Percentiles rank a stretch among this genome's conserved stretches.
These are phyloP conservation scores for Colletotrichum eremochloae DNA, from an alignment of 2,329 filamentous ascomycete species.

Conservation along the genomic window DNA sequence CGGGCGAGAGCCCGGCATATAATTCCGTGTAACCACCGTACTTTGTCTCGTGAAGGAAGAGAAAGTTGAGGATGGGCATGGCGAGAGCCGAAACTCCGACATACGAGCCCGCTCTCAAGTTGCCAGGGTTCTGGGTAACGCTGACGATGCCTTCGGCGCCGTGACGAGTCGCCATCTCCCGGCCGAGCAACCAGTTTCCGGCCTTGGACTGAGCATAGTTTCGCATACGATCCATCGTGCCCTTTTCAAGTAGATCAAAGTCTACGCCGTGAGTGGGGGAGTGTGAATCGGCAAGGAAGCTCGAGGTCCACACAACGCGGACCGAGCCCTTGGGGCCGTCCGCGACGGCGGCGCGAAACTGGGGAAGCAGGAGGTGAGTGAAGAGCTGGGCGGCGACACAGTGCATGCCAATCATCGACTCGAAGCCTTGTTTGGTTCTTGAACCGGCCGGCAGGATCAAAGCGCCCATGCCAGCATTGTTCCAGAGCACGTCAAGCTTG, in stretches of 20 bases:
- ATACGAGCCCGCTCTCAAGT: conserved; percentile 48
- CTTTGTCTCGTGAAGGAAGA: conserved; percentile 48
- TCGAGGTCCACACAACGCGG: conserved; percentile 51
- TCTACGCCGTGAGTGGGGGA: conserved; percentile 49
- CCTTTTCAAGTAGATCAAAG: conserved; percentile 45
- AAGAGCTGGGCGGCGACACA: conserved; percentile 53
- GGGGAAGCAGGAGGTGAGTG: conserved; percentile 51
- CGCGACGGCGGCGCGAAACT: conserved; percentile 49
- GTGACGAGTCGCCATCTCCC: conserved; percentile 49
- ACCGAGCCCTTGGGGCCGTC: conserved; percentile 43
- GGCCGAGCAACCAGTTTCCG: conserved; percentile 51
- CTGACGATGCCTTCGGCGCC: conserved; percentile 47
- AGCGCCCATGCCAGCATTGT: conserved; percentile 53
- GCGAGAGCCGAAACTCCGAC: conserved; percentile 33
- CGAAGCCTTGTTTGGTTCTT: conserved; percentile 50
- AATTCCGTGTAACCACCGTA: conserved; percentile 58
- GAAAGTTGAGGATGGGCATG: conserved; percentile 43
- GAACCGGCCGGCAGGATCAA: conserved; percentile 41
- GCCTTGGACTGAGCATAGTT: conserved; percentile 54
- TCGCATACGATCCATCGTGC: conserved; percentile 43
- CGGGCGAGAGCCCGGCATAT: conserved; percentile 55
- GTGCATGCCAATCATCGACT: conserved; percentile 52
- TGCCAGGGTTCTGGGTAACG: conserved; percentile 53
- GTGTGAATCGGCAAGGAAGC: conserved; percentile 47
- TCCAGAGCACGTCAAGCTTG: conserved; percentile 58